Base-by-base conservation (phyloP, 768 basidiomycete genomes). In the Astraeus odoratus region DNA sequence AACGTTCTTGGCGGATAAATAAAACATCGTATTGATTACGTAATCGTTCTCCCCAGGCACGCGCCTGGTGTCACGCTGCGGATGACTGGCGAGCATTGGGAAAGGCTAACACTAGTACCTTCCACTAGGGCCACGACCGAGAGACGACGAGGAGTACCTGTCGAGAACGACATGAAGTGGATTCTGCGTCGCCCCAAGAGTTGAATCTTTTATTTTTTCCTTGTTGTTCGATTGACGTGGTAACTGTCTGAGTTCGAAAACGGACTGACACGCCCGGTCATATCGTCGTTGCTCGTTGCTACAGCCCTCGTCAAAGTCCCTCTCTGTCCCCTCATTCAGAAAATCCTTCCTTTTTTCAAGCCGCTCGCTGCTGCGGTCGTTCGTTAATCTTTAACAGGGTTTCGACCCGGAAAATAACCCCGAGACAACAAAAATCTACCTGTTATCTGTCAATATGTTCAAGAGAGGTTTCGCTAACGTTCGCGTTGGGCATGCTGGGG, bases 391-490 rank as follows among this genome's bases (percentile, higher is more conserved):
- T 8, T 40, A 44, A 25, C 39, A 49, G 47, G 45, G 42, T 38
- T 33, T 16, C 30, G 43, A 41, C 38, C 53, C 43, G 25, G 18
- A 22, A 38, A 25, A 41, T 42, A 43, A 25, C 13, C 22, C 19
- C 34, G 23, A 47, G 45, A 39, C 39, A 47, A 27, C 27, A 42
- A 49, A 50, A 33, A 40, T 51, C 8, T n/a, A n/a, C 25, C 42
- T 33, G 30, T 44, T 29, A 42, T 16, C n/a, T 29, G 34, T 15
- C 27, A 48, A 51, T 43, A 63, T 64, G 61, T 50, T 27, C 34
- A 63, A 54, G 44, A 63, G 63, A 60, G 63, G 56, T 8, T 52
- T 64, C 26, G 3, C 49, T 16, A 57, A 46, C 22, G 44, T 59
- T 43, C 62, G 57, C 31, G 43, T 60, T 20, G 59, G 57, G 20